These are phyloP conservation scores for Trametes cinnabarina DNA, from an alignment of 768 basidiomycete species.

Conservation along the genomic window DNA sequence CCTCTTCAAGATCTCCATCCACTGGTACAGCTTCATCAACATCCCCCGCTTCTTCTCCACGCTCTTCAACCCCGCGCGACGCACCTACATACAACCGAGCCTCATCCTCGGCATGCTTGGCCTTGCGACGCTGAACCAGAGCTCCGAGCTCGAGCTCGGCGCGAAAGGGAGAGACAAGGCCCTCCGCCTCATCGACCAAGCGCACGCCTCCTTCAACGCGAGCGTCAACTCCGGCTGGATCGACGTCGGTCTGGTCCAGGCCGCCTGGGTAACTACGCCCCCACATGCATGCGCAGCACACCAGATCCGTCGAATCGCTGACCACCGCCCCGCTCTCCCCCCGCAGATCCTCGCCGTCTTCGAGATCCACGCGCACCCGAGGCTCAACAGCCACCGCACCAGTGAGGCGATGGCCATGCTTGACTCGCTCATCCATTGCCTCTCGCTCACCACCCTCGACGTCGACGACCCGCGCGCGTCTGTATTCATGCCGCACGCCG, in stretches of 20 bases:
- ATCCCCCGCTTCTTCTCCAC: slow-evolving; percentile 62
- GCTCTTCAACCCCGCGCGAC: slow-evolving; percentile 49
- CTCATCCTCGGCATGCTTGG: slow-evolving; percentile 60
- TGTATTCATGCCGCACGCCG: slow-evolving; percentile 9
- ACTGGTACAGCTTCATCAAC: slow-evolving; percentile 75
- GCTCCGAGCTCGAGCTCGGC: slow-evolving; percentile 54
- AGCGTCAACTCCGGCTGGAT: slow-evolving; percentile 70
- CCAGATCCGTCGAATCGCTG: not conserved
- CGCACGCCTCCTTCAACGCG: slow-evolving; percentile 66
- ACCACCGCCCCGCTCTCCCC: not conserved
- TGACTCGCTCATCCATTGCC: slow-evolving; percentile 60
- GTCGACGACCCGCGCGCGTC: slow-evolving; percentile 44
- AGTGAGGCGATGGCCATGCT: slow-evolving; percentile 56
- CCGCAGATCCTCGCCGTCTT: slow-evolving; percentile 69
- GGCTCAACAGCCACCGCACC: slow-evolving; percentile 49
- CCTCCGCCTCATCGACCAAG: slow-evolving; percentile 59
- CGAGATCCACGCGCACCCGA: slow-evolving; percentile 67
- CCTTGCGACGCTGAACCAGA: slow-evolving; percentile 63
- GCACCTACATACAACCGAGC: slow-evolving; percentile 63
- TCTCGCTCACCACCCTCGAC: slow-evolving; percentile 61
- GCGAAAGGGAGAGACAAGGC: slow-evolving; percentile 53
- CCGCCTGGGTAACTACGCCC: slow-evolving; percentile 48
- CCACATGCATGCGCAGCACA: not conserved
- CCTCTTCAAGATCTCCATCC: slow-evolving; percentile 59
- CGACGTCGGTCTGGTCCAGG: slow-evolving; percentile 69